Base-by-base conservation (phyloP, 177 flowering plant species). In the Viscum album region DNA sequence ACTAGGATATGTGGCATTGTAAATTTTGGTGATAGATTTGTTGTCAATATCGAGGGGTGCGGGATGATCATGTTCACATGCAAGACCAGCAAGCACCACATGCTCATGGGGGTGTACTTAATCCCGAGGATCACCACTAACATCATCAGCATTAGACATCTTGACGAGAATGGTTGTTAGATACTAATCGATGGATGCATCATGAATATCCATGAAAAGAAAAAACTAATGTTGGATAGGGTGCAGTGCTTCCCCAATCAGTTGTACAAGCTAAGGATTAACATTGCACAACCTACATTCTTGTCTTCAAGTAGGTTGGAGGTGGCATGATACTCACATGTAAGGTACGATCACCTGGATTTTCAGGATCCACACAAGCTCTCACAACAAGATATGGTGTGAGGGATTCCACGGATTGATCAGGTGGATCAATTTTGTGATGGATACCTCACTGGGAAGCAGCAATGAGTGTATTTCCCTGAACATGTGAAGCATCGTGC, bases 391-490 rank as follows among this genome's bases (percentile, higher is more conserved):
- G n/a, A 52, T 8, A 52, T 52, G 59, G 28, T 52, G n/a, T 28
- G n/a, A 21, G 59, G 59, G n/a, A 0, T 52, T 24, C 3, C 59
- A 52, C 59, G n/a, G 2, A 19, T 52, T 3, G 28, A 21, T 52
- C 1, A 1, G 21, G 10, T 28, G 10, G n/a, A 24, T 21, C 21
- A 24, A 52, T 28, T 70, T 23, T 70, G 66, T 33, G 26, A 60
- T 16, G 72, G 41, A 23, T 70, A 54, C 30, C 34, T 70, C 66
- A 45, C 13, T 26, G 66, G 37, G 17, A 70, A 70, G 23, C 72
- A 70, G 61, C 37, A 19, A 19, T 29, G 66, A 32, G 41, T 35
- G 23, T 37, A 54, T n/a, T 60, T 70, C 41, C 72, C 66, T 37
- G 32, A 26, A 30, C 16, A 61, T 39, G 21, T 36, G 54, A 62